Percentiles rank a stretch among this genome's conserved stretches.
These are phyloP conservation scores for Yamadazyma akitaensis DNA, from an alignment of 805 yeast genomes.

Conservation along the genomic window DNA sequence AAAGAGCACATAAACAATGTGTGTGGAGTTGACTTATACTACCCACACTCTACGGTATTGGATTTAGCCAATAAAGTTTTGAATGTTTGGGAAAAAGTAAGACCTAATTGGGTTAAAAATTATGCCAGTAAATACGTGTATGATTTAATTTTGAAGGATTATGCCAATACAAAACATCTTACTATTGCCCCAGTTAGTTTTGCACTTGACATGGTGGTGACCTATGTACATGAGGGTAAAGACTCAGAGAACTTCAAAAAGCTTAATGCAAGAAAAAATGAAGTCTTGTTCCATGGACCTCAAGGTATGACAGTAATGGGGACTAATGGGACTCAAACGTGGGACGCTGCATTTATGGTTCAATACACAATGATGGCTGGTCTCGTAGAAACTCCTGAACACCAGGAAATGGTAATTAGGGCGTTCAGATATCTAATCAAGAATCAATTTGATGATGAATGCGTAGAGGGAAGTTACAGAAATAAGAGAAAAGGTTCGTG, in stretches of 20 bases:
- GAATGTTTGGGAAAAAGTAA: conserved; percentile 62
- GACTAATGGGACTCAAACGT: conserved; percentile 94
- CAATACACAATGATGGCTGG: conserved; percentile 83
- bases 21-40: conserved; percentile 88
- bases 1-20: conserved; percentile 72
- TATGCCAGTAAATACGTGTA: conserved; percentile 52
- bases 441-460: conserved; percentile 82
- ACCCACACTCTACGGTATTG: conserved; percentile 78
- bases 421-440: conserved; percentile 71
- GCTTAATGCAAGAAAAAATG: conserved; percentile 61
- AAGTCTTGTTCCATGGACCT: conserved; percentile 78
- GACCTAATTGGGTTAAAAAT: conserved; percentile 72
- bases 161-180: conserved; percentile 71
- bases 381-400: conserved; percentile 65
- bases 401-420: conserved; percentile 55
- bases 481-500: conserved; percentile 87
- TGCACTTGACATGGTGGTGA: conserved; percentile 76
- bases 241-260: conserved; percentile 58
- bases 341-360: conserved; percentile 93
- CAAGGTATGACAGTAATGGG: conserved; percentile 95
- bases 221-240: conserved; percentile 66
- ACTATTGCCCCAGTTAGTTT: conserved; percentile 93
- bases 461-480: conserved; percentile 73
- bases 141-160: conserved; percentile 68
- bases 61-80: conserved; percentile 59